Base-by-base conservation (phyloP, 371 early-diverging fungal genomes). In the Circinella umbellata region DNA sequence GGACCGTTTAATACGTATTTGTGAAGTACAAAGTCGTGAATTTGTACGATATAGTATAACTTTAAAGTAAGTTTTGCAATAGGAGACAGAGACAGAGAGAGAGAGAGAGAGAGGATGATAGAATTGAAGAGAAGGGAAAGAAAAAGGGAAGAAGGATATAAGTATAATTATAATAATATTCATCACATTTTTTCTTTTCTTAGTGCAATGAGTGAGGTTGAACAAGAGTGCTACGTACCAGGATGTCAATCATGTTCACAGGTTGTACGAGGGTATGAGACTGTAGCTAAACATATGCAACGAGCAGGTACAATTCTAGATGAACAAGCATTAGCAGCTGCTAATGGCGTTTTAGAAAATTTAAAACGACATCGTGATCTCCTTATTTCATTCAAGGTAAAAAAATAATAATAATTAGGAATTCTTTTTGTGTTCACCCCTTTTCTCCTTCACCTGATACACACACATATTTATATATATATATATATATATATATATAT, bases 351-450 rank as follows among this genome's bases (percentile, higher is more conserved):
- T 27, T 69, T 89, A 3, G 91, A 91, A 62, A 78, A 77, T 70
- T 67, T 91, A 67, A 88, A 87, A 66, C 79, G 85, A 8, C 87
- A 89, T 47, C 79, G 89, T 3, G 89, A 89, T 72, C 66, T 89
- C 20, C 76, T 86, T 39, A 73, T 85, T 3, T 83, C 88, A 13
- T 80, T 88, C 69, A 77, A 72, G 74, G 87, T 73, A 61, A 35
- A 38, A 11, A 34, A 20, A 4, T 4, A 13, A 13, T 0, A 14
- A 17, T 6, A 15, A 38, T 20, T 62, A 0, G 18, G 3, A 17
- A 13, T 8, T 51, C 14, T 6, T 6, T 51, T 6, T 51, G 51
- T 51, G 15, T 51, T 8, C 15, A n/a, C 15, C 51, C 17, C 51
- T 4, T 51, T 51, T 15, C 15, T 3, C 51, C 51, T 51, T 51